Percentiles rank a stretch among this genome's conserved stretches.
These are phyloP conservation scores for Boletus hoseneyae DNA, from an alignment of 1,284 basidiomycete species.

Conservation along the genomic window DNA sequence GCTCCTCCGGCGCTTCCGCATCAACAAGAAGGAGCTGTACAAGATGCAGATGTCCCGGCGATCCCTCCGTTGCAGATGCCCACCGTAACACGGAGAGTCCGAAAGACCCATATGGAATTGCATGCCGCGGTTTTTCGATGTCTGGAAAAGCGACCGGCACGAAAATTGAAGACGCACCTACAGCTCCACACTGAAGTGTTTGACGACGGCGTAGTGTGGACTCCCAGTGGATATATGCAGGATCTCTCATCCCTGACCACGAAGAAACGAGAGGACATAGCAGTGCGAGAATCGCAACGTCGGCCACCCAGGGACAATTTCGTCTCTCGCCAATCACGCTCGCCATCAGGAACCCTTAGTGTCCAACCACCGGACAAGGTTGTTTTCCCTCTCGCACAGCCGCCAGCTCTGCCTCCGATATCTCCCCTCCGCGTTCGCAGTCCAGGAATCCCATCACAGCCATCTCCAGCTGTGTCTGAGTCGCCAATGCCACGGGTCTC, in stretches of 20 bases:
- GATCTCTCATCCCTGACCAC: constrained; percentile 13
- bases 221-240: constrained; percentile 30
- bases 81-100: constrained; percentile 1
- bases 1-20: constrained; percentile 6
- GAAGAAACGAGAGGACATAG: constrained; percentile 2
- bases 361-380: constrained; percentile 8
- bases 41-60: not conserved
- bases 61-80: not conserved
- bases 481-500: constrained; percentile 12
- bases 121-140: constrained; percentile 10
- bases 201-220: constrained; percentile 26
- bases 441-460: constrained; percentile 13
- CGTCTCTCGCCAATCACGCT: not conserved
- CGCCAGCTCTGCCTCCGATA: constrained; percentile 9
- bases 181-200: constrained; percentile 36
- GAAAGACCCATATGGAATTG: constrained; percentile 22
- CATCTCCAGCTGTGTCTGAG: constrained; percentile 16
- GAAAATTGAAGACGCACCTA: constrained; percentile 25
- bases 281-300: constrained; percentile 4
- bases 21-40: not conserved
- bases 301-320: constrained; percentile 1
- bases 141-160: constrained; percentile 7
- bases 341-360: constrained; percentile 2
- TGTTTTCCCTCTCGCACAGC: constrained; percentile 10
- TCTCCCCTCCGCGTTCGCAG: constrained; percentile 21